Conservation (phyloP, 2,329 filamentous ascomycete genomes). For the Fusarium setosum region DNA sequence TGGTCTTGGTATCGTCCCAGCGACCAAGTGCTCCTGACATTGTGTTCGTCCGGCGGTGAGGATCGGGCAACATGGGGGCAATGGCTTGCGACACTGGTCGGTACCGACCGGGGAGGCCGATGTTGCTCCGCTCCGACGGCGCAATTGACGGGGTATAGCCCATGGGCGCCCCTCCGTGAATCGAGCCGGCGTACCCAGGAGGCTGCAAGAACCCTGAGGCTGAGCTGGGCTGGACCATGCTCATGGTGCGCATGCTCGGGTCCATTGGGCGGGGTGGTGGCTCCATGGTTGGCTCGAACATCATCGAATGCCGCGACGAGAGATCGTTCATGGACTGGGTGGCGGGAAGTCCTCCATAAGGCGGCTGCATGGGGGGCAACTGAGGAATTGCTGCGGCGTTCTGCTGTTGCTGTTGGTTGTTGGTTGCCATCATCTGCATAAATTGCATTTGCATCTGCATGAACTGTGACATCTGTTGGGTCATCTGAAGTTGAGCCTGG, state of each 20-base stretch:
- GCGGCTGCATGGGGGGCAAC: conserved; percentile 41
- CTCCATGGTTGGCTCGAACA: conserved; percentile 60
- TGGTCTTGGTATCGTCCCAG: conserved; percentile 47
- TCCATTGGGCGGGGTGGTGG: conserved; percentile 55
- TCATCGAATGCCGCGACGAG: conserved; percentile 57
- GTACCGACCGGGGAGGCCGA: conserved; percentile 90
- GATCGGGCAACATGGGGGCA: conserved; percentile 42
- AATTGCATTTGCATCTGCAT: conserved; percentile 97
- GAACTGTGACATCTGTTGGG: conserved; percentile 85
- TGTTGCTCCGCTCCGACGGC: conserved; percentile 93
- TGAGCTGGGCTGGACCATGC: conserved; percentile 80
- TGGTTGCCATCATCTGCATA: conserved; percentile 81
- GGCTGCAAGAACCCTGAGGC: conserved; percentile 67
- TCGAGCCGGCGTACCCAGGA: conserved; percentile 44
- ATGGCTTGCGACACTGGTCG: conserved; percentile 82
- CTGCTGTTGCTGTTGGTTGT: conserved; percentile 44
- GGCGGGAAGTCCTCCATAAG: conserved; percentile 42
- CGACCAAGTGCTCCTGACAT: conserved; percentile 48
- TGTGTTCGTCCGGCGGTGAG: conserved; percentile 48
- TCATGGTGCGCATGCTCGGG: conserved; percentile 76
- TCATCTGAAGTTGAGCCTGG: conserved; percentile 83
- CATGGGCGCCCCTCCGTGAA: conserved; percentile 51
- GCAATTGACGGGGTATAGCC: conserved; percentile 92
- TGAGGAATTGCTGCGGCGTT: conserved; percentile 10
- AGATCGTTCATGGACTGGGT: conserved; percentile 59